Evolutionary conservation across 1,284 basidiomycete species (phyloP).

Genomic region (Cutaneotrichosporon dermatis): DNA sequence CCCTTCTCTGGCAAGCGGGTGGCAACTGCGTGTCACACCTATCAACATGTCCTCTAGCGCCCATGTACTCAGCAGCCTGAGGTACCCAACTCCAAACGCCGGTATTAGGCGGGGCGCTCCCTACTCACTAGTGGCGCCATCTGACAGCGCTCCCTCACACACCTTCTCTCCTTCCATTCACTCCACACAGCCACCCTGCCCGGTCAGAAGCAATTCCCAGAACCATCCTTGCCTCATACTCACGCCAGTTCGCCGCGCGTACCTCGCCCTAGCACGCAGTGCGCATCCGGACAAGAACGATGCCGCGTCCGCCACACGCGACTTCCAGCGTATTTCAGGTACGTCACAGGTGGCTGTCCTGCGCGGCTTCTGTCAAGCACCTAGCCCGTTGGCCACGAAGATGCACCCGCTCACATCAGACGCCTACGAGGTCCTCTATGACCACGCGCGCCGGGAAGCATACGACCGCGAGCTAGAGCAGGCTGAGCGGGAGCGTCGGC

Average conservation of each 20-base stretch:
- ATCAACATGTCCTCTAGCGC: too few relatives aligned
- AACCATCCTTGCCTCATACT: not conserved
- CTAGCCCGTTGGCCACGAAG: not conserved
- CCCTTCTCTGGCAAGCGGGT: too few relatives aligned
- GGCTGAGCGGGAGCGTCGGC: not conserved
- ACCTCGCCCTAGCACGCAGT: conserved; percentile 3
- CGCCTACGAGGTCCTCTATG: conserved; percentile 3
- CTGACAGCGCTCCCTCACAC: too few relatives aligned
- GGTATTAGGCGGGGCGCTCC: too few relatives aligned
- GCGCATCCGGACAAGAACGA: conserved; percentile 10
- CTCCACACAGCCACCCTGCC: too few relatives aligned
- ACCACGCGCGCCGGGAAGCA: not conserved
- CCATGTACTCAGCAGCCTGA: too few relatives aligned
- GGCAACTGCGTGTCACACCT: too few relatives aligned
- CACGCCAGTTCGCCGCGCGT: conserved; percentile 12
- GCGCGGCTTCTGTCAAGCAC: not conserved
- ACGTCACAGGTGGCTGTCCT: not conserved
- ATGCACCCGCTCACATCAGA: conserved; percentile 6
- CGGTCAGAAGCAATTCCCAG: too few relatives aligned
- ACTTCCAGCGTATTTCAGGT: conserved; percentile 7
- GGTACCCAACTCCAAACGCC: too few relatives aligned
- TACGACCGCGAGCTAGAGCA: conserved; percentile 6
- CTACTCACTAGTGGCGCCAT: too few relatives aligned
- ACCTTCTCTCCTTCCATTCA: too few relatives aligned
- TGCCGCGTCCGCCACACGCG: not conserved